Evolutionary conservation across 805 yeast species (phyloP), one percentile per base, ranked within the genome.

Genomic region (Candida adriatica): DNA sequence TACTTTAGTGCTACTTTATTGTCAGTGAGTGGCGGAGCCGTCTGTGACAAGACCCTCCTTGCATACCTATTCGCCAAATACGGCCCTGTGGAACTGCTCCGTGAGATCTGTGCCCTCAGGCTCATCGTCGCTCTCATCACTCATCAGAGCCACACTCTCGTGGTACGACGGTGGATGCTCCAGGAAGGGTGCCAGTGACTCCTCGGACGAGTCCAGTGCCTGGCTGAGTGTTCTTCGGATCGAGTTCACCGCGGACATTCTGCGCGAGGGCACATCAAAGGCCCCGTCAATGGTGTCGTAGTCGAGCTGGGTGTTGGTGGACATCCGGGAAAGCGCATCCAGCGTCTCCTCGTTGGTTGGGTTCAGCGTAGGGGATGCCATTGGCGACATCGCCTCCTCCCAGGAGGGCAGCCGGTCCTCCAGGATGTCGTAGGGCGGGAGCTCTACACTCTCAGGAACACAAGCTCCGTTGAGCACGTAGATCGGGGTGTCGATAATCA

Each of bases 401-500:
- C 79, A 79, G 0, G 79, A 61, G 0, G 87, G 87, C 16, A 74
- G 59, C 13, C 49, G 55, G 20, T 60, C 32, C 7, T 18, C 20
- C 10, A 9, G 18, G 9, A 17, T 17, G 6, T 13, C 31, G 18
- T 64, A 64, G 2, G 57, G 51, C 5, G 71, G 71, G 11, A 66
- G 43, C 8, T 56, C 58, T 36, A 59, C 49, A 35, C 53, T 62
- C 6, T 57, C 64, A 15, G 51, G 46, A 3, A 49, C 51, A 42
- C 71, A 66, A 4, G 55, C 42, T 20, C 59, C 59, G 9, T 75
- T 68, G n/a, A 72, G 58, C 13, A 74, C 51, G 18, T 70, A 65
- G 22, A 82, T 63, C 0, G 92, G 92, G 0, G 90, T 80, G 49
- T 82, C 92, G 24, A 82, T 80, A 26, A 82, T 73, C 14, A 82